phyloP scores from a whole-genome alignment of 1,284 basidiomycete genomes.

The Pterulicium gracile region DNA sequence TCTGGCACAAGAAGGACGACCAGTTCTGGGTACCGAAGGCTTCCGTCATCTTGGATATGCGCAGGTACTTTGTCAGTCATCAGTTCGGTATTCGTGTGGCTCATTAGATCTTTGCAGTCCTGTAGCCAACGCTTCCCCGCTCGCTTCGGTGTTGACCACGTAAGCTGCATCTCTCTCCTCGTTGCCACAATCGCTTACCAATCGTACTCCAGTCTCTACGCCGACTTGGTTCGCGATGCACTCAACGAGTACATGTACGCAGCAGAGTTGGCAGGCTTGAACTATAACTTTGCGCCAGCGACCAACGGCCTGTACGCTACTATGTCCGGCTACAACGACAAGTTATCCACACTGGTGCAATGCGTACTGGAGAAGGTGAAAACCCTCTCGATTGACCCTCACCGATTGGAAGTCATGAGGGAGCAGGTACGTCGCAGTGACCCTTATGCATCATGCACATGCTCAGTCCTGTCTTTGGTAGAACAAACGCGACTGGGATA shows the following conservation, averaged over 20 bases:
- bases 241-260: constrained; percentile 90
- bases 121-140: constrained; percentile 41
- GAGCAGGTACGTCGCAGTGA: constrained; percentile 55
- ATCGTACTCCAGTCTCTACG: constrained; percentile 51
- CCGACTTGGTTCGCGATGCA: constrained; percentile 82
- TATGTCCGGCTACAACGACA: constrained; percentile 91
- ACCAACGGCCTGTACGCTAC: constrained; percentile 62
- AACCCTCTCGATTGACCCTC: constrained; percentile 55
- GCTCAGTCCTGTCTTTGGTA: no score
- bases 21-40: constrained; percentile 91
- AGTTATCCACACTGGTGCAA: constrained; percentile 70
- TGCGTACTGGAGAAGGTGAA: constrained; percentile 71
- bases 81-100: constrained; percentile 6
- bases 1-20: constrained; percentile 98
- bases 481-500: constrained; percentile 70
- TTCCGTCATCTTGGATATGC: constrained; percentile 57
- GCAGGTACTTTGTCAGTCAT: constrained; percentile 39
- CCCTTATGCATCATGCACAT: constrained; percentile 2
- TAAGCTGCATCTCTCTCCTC: constrained; percentile 17
- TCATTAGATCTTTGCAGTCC: constrained; percentile 34
- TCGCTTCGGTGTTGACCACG: constrained; percentile 54
- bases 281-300: constrained; percentile 63
- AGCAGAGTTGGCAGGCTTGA: constrained; percentile 85
- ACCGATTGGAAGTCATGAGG: constrained; percentile 76
- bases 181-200: not conserved